Percentiles rank a stretch among this genome's conserved stretches.
Evolutionary conservation across 2,329 filamentous ascomycete species (phyloP).

Genomic region (Colletotrichum sp.): DNA sequence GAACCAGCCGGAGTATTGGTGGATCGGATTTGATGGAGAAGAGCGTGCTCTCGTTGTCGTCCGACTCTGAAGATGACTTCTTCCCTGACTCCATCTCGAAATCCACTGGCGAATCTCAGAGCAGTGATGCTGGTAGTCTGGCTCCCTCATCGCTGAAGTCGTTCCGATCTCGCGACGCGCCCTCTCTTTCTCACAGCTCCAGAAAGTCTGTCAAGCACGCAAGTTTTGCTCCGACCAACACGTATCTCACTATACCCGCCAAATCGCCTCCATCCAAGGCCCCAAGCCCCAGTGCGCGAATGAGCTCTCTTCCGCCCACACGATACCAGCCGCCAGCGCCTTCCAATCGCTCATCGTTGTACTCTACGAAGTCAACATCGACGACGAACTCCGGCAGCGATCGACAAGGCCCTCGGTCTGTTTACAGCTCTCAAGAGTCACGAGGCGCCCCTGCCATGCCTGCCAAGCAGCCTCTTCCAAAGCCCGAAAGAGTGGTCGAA

Average conservation of each 20-base stretch:
- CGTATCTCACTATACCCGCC: slow-evolving; percentile 47
- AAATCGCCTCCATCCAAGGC: slow-evolving; percentile 24
- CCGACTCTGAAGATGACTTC: slow-evolving; percentile 60
- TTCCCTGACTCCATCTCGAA: slow-evolving; percentile 33
- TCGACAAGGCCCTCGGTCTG: slow-evolving; percentile 31
- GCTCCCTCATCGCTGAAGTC: slow-evolving; percentile 13
- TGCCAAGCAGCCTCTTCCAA: not conserved
- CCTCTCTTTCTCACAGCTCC: slow-evolving; percentile 27
- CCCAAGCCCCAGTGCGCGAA: slow-evolving; percentile 25
- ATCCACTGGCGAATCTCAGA: slow-evolving; percentile 21
- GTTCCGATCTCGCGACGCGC: slow-evolving; percentile 22
- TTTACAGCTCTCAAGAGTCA: slow-evolving; percentile 42
- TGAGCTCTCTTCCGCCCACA: slow-evolving; percentile 30
- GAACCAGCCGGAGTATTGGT: slow-evolving; percentile 51
- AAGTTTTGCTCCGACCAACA: slow-evolving; percentile 44
- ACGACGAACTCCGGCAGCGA: slow-evolving; percentile 39
- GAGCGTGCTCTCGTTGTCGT: slow-evolving; percentile 62
- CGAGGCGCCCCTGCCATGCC: slow-evolving; percentile 42
- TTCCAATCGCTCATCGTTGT: slow-evolving; percentile 28
- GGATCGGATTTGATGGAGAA: slow-evolving; percentile 58
- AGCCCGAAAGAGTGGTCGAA: not conserved
- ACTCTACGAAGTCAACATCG: slow-evolving; percentile 41
- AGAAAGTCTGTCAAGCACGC: slow-evolving; percentile 43
- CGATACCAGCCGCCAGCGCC: slow-evolving; percentile 19
- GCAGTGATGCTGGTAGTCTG: slow-evolving; percentile 12